Conservation (phyloP, 345 rosid genomes). For the Bruguiera gymnorhiza region DNA sequence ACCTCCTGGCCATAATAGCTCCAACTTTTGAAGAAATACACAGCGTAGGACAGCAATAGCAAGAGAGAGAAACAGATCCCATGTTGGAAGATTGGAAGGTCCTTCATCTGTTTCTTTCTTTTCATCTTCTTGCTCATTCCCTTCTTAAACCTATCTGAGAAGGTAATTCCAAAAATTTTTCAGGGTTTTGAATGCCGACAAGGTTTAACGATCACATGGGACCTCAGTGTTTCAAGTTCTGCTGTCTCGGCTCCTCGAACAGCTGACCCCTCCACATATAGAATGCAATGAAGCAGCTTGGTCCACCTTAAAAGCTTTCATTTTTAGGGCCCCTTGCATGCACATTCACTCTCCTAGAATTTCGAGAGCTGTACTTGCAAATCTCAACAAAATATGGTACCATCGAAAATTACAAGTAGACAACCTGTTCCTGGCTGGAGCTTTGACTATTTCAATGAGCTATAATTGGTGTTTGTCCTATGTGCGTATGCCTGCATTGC, state of each 20-base stretch:
- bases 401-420: no score
- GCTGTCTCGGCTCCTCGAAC: not conserved
- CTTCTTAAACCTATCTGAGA: not conserved
- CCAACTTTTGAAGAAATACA: not conserved
- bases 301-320: slow-evolving; percentile 15
- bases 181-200: slow-evolving; percentile 18
- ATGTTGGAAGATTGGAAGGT: not conserved
- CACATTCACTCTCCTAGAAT: not conserved
- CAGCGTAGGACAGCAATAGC: not conserved
- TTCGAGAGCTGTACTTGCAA: not conserved
- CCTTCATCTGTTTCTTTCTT: not conserved
- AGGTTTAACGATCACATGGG: not conserved
- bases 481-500: no score
- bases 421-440: no score
- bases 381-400: not conserved
- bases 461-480: no score
- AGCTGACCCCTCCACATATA: slow-evolving; percentile 4
- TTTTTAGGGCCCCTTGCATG: not conserved
- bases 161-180: not conserved
- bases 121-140: no score
- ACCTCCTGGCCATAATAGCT: no score
- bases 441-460: no score
- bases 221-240: slow-evolving; percentile 2
- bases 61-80: not conserved
- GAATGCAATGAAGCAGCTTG: not conserved